Conservation (phyloP, 1,284 basidiomycete genomes). For the Phlebopus sp. region DNA sequence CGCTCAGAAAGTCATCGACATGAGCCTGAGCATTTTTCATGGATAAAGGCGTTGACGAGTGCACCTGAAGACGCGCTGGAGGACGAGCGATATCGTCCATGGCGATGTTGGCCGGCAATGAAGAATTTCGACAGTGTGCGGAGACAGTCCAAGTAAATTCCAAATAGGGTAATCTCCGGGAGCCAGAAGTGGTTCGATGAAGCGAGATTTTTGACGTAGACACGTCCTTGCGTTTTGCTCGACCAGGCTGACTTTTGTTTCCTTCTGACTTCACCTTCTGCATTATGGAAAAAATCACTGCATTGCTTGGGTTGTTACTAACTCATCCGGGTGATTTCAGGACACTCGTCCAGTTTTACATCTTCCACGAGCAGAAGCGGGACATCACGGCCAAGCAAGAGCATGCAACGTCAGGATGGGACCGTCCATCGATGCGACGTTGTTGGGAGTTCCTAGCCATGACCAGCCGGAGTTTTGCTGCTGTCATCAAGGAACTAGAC, state of each 20-base stretch:
- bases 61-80: slow-evolving; percentile 44
- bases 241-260: not conserved
- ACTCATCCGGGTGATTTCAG: slow-evolving; percentile 79
- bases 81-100: slow-evolving; percentile 49
- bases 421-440: slow-evolving; percentile 79
- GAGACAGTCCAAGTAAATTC: not conserved
- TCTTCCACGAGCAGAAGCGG: slow-evolving; percentile 77
- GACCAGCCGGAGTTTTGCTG: slow-evolving; percentile 89
- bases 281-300: slow-evolving; percentile 22
- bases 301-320: slow-evolving; percentile 61
- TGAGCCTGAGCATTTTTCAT: slow-evolving; percentile 38
- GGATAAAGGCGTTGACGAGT: slow-evolving; percentile 36
- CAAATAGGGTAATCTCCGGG: slow-evolving; percentile 2
- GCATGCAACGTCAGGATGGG: slow-evolving; percentile 76
- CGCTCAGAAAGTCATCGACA: slow-evolving; percentile 43
- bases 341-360: slow-evolving; percentile 72
- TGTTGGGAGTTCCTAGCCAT: slow-evolving; percentile 92
- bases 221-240: too few relatives aligned
- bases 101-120: not conserved
- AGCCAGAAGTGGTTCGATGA: slow-evolving; percentile 1
- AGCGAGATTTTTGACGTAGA: too few relatives aligned
- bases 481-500: slow-evolving; percentile 96
- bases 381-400: slow-evolving; percentile 76
- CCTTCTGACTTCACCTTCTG: not conserved
- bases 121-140: not conserved